Evolutionary conservation across 768 basidiomycete genomes (phyloP), one percentile per base, ranked within the genome.

Genomic region (Vararia minispora): DNA sequence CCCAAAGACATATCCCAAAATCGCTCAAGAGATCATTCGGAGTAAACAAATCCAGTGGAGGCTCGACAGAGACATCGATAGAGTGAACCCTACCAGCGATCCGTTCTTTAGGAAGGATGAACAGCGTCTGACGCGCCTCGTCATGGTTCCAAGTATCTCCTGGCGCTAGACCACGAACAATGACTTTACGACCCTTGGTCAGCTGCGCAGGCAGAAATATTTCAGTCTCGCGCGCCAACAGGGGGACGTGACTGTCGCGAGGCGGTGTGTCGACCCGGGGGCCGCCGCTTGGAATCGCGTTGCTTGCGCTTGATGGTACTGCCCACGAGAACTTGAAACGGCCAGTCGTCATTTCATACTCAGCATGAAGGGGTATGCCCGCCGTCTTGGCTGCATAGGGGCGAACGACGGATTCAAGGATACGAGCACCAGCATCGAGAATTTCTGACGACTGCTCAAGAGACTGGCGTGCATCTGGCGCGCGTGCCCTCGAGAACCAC

Each of bases 381-480:
- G 89, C 85, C 0, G 81, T 84, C 55, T 92, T 94, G 35, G 88
- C 76, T 1, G 90, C 74, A 56, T 97, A 95, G 3, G 94, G 94
- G 2, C 94, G 76, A 18, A 94, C 88, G 36, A 95, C 59, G 3
- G 83, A 69, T 11, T 73, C 60, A 2, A 97, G 64, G 31, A 92
- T 77, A 13, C 92, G 67, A 0, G 66, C 83, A 3, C 92, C 91
- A 31, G 80, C 78, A 55, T 98, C 90, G 23, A 91, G 67, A 5
- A 77, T 73, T n/a, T 71, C 64, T 2, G 76, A 68, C 14, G 62
- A 62, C 56, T 85, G 84, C 7, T 71, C 66, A 39, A 71, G 67
- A 45, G 68, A 69, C 10, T 81, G 63, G 28, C 76, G 52, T 0
- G 69, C 69, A 0, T 67, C 52, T 1, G 75, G 61, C 1, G 71